Evolutionary conservation across 106 monocot species (phyloP), one percentile per base, ranked within the genome.

Genomic region (Dioscorea alata): DNA sequence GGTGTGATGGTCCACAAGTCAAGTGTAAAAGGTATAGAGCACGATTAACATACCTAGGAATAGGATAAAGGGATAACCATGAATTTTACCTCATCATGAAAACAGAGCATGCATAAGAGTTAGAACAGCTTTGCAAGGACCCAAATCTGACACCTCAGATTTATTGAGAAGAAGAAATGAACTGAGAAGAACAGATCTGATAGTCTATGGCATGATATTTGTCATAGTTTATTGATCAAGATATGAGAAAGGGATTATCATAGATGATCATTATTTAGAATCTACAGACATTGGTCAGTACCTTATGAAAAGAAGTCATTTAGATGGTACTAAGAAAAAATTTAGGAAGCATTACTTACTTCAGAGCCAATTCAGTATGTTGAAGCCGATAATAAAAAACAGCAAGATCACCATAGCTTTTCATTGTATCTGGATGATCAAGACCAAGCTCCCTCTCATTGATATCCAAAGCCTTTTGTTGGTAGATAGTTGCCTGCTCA

Each of bases 1-100:
- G 95, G 69, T 95, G 95, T 63, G 95, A 95, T 50, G 95, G 95
- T 17, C 95, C 95, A 79, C 91, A 95, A 50, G 86, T 91, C 34
- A 95, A 54, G 77, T 95, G 95, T 69, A 95, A 62, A 60, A 95
- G 86, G 82, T 95, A 95, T 52, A 95, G 73, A 53, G 95, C 95
- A 70, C 95, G 91, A 51, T 95, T 95, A 21, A 95, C 95, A 80
- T 95, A 95, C 85, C 95, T 95, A 76, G 50, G 4, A 67, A 22
- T 60, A 31, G 28, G 42, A 6, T 54, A 15, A 15, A 13, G 15
- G 54, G 54, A 54, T 8, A 54, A 20, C 9, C 12, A 3, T 67
- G 12, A 33, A 33, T 64, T 64, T 25, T 35, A 35, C 42, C 6
- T 42, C 6, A 42, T 42, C 6, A 42, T 42, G 42, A 42, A 28